These are phyloP conservation scores for Trichosanthes truncata DNA, from an alignment of 306 rosid genomes.

Conservation along the genomic window DNA sequence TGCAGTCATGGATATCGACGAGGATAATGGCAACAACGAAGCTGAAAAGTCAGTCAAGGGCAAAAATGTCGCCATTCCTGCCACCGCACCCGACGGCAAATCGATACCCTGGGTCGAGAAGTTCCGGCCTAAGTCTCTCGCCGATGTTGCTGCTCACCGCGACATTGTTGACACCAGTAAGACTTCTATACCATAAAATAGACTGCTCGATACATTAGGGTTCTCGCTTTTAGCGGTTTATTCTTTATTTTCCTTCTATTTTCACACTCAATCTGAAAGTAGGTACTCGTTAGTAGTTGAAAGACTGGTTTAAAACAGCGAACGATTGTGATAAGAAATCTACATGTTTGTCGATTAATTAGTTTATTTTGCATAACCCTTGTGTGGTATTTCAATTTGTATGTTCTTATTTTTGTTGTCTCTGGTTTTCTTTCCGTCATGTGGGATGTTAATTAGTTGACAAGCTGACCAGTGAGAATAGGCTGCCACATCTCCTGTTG, in stretches of 20 bases:
- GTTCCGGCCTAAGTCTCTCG: constrained; percentile 89
- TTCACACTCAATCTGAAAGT: neutral
- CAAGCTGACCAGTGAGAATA: constrained; percentile 74
- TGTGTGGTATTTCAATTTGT: neutral
- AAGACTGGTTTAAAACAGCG: too few species aligned
- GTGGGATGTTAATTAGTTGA: constrained; percentile 46
- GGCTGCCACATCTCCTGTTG: constrained; percentile 84
- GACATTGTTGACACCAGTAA: constrained; percentile 94
- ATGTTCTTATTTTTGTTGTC: neutral
- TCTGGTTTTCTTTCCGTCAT: neutral
- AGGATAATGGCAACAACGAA: constrained; percentile 10
- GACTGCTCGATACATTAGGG: constrained; percentile 6
- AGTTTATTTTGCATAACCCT: neutral
- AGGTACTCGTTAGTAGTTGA: neutral
- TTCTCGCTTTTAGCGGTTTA: constrained; percentile 11
- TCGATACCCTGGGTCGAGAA: constrained; percentile 89
- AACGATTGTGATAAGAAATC: neutral
- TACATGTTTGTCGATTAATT: neutral
- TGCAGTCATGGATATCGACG: constrained; percentile 59
- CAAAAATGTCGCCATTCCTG: constrained; percentile 24
- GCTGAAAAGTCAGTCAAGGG: constrained; percentile 30
- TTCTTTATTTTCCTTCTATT: neutral
- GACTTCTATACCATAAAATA: neutral
- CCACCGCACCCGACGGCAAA: constrained; percentile 21
- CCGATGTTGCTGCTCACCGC: constrained; percentile 90